Percentiles rank a stretch among this genome's conserved stretches.
Evolutionary conservation across 108 stramenopile genomes (phyloP).

Genomic region (Nannochloropsis granulata): DNA sequence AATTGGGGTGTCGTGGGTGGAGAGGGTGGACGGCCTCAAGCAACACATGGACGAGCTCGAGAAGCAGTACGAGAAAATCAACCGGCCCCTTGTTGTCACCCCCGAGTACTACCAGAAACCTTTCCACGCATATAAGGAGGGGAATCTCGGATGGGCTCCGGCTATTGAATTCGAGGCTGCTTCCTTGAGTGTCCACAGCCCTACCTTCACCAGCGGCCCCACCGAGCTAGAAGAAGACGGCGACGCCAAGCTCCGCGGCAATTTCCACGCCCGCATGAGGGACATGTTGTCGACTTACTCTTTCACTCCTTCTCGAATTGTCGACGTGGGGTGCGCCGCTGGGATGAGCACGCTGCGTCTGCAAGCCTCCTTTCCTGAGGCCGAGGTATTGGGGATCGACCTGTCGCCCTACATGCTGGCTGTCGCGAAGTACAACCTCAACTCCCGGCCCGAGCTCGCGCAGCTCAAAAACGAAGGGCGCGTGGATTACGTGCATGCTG

Average conservation of each 20-base stretch:
- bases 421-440: conserved; percentile 16
- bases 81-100: neutral
- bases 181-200: conserved; percentile 16
- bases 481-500: conserved; percentile 30
- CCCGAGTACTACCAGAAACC: conserved; percentile 30
- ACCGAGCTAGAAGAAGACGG: conserved; percentile 8
- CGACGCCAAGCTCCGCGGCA: conserved; percentile 14
- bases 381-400: conserved; percentile 29
- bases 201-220: conserved; percentile 3
- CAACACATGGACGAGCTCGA: conserved; percentile 11
- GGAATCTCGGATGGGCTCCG: conserved; percentile 32
- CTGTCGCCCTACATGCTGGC: conserved; percentile 40
- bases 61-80: conserved; percentile 3
- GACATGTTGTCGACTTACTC: conserved; percentile 19
- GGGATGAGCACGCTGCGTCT: conserved; percentile 31
- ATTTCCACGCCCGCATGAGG: conserved; percentile 11
- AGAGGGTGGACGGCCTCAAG: conserved; percentile 10
- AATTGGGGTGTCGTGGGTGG: conserved; percentile 19
- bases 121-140: conserved; percentile 34
- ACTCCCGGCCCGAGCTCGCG: conserved; percentile 6
- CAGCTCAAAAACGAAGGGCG: neutral
- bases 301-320: neutral
- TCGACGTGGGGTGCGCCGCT: conserved; percentile 32
- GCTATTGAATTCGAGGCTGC: conserved; percentile 26
- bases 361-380: conserved; percentile 16